These are phyloP conservation scores for Crithidia mellificae DNA, from an alignment of 208 protist genomes.

Conservation along the genomic window DNA sequence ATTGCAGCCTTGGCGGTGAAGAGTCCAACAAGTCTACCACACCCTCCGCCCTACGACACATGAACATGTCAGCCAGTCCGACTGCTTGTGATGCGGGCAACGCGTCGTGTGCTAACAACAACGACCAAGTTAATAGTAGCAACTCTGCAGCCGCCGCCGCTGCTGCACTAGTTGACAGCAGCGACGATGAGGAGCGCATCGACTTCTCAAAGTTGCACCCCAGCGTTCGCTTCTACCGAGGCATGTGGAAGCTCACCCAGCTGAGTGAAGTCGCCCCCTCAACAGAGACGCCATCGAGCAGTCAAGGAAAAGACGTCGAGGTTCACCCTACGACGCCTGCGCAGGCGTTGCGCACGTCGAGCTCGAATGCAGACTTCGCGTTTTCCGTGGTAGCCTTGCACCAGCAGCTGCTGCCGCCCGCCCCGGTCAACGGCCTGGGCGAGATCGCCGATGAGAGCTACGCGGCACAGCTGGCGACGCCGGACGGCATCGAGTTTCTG, in stretches of 20 bases:
- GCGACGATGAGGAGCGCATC: background rate
- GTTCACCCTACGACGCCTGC: no score
- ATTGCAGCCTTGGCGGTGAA: no score
- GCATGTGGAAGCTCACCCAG: conserved; percentile 34
- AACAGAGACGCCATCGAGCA: no score
- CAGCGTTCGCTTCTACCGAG: conserved; percentile 64
- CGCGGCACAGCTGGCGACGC: conserved; percentile 52
- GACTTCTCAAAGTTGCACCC: conserved; percentile 36
- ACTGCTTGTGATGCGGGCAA: no score
- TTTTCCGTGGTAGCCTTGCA: conserved; percentile 72
- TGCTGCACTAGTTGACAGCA: background rate
- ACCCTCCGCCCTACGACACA: no score
- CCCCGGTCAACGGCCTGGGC: conserved; percentile 23
- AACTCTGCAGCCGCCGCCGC: background rate
- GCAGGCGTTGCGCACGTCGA: no score
- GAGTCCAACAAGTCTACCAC: no score
- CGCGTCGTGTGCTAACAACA: no score
- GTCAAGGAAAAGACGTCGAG: no score
- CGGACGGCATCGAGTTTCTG: conserved; percentile 68
- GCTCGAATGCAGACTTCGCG: no score
- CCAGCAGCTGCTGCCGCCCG: conserved; percentile 65
- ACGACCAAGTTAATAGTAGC: no score
- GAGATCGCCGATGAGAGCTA: conserved; percentile 67
- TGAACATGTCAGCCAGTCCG: no score
- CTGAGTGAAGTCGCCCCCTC: conserved; percentile 1